Base-by-base conservation (phyloP, 2,329 filamentous ascomycete genomes). In the Fonsecaea nubica region DNA sequence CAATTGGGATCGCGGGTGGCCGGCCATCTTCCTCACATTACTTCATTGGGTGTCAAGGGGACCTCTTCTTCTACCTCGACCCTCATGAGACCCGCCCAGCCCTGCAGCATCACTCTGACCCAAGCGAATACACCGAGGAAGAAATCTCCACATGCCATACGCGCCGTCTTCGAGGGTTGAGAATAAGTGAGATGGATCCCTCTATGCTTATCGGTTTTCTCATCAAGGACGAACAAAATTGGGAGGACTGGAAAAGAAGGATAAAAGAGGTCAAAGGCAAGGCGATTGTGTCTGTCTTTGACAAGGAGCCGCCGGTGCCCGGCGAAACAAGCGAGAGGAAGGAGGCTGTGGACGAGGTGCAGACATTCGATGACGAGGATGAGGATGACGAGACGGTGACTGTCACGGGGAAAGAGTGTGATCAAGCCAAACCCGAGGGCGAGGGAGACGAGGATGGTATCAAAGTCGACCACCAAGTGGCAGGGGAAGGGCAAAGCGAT, bases 151-250 rank as follows among this genome's bases (percentile, higher is more conserved):
- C 90, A 0, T 97, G 92, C 75, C 94, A 99, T 76, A 98, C 93
- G 0, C 87, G 92, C 58, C 89, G 94, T 56, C 81, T 99, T 18
- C 88, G 94, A 42, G 87, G 91, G 63, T 84, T 99, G 35, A 90
- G 95, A 72, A 85, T 99, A 57, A 88, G 89, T 66, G 93, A 98
- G 75, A 95, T 99, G 92, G 95, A 99, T 74, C 95, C 95, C 0
- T 97, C 93, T 75, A 99, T 99, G 95, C 81, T 99, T 50, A 92
- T 99, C 71, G 94, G 92, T 4, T 98, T 98, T 74, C 80, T 99
- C 40, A 93, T 99, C 68, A 86, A 85, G 48, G 87, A 91, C 65
- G 89, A 94, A 72, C 85, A 89, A 52, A 95, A 99, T 72, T 98
- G 94, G 90, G 80, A 85, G 45, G 85, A 87, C 61, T 98, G 93